A percentile compares a stretch with the other conserved stretches of the same genome.
Conservation (phyloP, 2,329 filamentous ascomycete genomes). For the Penicillium janthinellum region DNA sequence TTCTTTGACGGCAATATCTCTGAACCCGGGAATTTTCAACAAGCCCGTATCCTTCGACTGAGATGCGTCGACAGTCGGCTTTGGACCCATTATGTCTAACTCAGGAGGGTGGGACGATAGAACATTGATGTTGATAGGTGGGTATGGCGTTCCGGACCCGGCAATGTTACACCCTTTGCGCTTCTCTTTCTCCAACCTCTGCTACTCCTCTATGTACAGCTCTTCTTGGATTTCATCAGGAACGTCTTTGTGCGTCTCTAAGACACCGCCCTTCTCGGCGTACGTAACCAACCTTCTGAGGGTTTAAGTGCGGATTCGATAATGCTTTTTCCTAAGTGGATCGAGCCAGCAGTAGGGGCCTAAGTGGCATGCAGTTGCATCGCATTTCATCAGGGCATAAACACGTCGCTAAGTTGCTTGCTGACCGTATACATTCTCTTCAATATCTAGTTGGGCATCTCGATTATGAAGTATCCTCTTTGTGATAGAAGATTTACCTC, state of each 20-base stretch:
- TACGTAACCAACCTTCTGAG: constrained; percentile 17
- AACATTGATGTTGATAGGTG: constrained; percentile 17
- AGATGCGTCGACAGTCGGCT: background rate
- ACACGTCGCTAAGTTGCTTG: constrained; percentile 8
- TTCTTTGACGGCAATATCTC: constrained; percentile 20
- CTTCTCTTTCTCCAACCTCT: constrained; percentile 16
- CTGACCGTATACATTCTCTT: constrained; percentile 10
- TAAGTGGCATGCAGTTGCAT: constrained; percentile 9
- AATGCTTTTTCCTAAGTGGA: constrained; percentile 17
- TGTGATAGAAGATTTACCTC: constrained; percentile 14
- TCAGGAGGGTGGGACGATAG: constrained; percentile 5
- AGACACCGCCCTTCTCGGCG: constrained; percentile 15
- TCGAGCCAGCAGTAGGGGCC: constrained; percentile 17
- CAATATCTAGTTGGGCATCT: constrained; percentile 15
- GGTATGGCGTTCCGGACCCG: constrained; percentile 5
- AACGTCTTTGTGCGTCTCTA: constrained; percentile 16
- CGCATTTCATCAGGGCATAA: constrained; percentile 10
- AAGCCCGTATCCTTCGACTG: constrained; percentile 2
- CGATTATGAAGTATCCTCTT: constrained; percentile 14
- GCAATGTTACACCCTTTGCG: constrained; percentile 7
- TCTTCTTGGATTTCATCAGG: constrained; percentile 17
- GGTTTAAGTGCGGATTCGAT: constrained; percentile 1
- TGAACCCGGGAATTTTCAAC: constrained; percentile 16
- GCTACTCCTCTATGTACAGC: constrained; percentile 16
- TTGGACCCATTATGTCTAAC: background rate